Base-by-base conservation (phyloP, 441 rosid genomes). In the Arabidopsis hybrid region DNA sequence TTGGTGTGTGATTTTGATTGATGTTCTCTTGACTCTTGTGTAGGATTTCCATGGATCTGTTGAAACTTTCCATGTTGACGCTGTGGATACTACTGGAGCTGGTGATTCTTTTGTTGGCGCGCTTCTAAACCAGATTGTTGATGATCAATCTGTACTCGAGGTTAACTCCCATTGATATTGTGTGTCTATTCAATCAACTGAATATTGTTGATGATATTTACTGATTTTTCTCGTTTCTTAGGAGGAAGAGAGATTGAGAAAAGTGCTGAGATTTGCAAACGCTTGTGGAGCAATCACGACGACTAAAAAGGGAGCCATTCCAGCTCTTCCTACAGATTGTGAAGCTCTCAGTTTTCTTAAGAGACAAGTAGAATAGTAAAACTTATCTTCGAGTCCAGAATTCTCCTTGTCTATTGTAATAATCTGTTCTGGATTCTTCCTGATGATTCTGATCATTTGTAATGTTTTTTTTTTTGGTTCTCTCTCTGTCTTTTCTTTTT, bases 261-360 rank as follows among this genome's bases (percentile, higher is more conserved):
- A 89, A 65, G 80, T 81, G 12, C 83, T 92, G 14, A 88, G 68
- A 74, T 95, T 85, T 40, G 97, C 98, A 21, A 90, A 87, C 74
- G 98, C 96, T 1, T 91, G 97, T 65, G 99, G 98, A 78, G 99
- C 99, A 64, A 92, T 92, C 49, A 95, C 99, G 4, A 95, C 99
- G 4, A 92, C 92, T 68, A 90, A 89, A 47, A 92, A 92, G 77
- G 99, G 99, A 46, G 99, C 99, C 31, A 92, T 95, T 55, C 97
- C 96, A 5, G 97, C 99, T 52, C 99, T 95, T 52, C 99, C 98
- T 2, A 58, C 84, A 0, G 77, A 80, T 45, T 9, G 79, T 7
- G 96, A 88, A 29, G 95, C 53, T 77, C 85, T 78, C 57, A 7
- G 52, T 67, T 78, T 92, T 38, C 56, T 95, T 56, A 72, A 51